Evolutionary conservation across 495 filamentous ascomycete genomes (phyloP).

Genomic region (Achaetomiella virescens): DNA sequence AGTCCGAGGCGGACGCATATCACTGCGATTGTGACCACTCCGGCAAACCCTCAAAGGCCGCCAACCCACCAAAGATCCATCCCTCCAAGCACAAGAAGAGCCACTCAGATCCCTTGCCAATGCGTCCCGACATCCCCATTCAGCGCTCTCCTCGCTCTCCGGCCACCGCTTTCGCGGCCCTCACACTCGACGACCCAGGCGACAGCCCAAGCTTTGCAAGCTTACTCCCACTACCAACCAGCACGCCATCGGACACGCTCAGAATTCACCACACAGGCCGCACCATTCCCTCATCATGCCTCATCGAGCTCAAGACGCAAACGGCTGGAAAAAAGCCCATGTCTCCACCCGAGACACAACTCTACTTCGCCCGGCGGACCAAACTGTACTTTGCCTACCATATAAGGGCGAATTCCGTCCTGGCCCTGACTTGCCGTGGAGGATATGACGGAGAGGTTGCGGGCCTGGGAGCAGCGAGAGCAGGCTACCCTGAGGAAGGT

Average conservation of each 20-base stretch:
- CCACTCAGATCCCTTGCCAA: neutral
- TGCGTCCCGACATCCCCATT: neutral
- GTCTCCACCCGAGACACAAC: conserved; percentile 16
- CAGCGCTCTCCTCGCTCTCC: neutral
- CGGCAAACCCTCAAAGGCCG: neutral
- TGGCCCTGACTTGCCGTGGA: neutral
- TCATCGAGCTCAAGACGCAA: conserved; percentile 25
- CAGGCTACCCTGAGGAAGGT: conserved; percentile 13
- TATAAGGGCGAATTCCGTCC: conserved; percentile 8
- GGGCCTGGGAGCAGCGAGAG: conserved; percentile 11
- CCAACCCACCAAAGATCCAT: neutral
- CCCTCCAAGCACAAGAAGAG: neutral
- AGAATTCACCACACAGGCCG: conserved; percentile 10
- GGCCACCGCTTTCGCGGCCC: neutral
- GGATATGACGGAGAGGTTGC: conserved; percentile 7
- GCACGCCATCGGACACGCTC: neutral
- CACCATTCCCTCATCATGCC: conserved; percentile 11
- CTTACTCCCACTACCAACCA: neutral
- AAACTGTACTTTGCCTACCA: conserved; percentile 20
- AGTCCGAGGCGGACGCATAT: conserved; percentile 24
- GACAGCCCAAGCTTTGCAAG: conserved; percentile 3
- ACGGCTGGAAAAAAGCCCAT: neutral
- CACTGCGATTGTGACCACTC: conserved; percentile 14
- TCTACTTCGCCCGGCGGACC: conserved; percentile 18
- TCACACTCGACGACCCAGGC: conserved; percentile 22